A percentile compares a stretch with the other conserved stretches of the same genome.
Evolutionary conservation across 2,329 filamentous ascomycete genomes (phyloP).

Genomic region (Acrodontium crateriforme): DNA sequence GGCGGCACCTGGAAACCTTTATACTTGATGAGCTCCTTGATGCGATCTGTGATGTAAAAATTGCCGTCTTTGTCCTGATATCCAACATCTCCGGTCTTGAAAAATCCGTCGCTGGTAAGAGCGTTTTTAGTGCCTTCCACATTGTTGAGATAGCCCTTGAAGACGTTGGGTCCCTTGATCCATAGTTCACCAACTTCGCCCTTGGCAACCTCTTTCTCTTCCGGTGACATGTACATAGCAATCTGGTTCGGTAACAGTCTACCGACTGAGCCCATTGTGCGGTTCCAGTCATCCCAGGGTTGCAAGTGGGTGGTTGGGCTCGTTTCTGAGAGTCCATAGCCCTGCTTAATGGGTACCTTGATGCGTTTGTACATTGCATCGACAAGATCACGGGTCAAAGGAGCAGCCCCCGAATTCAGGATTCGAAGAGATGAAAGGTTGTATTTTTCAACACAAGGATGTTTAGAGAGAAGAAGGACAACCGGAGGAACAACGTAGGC

Average conservation of each 20-base stretch:
- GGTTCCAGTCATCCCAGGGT: constrained; percentile 61
- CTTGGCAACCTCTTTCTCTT: constrained; percentile 43
- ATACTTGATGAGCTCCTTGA: constrained; percentile 57
- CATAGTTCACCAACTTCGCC: constrained; percentile 48
- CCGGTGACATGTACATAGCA: constrained; percentile 60
- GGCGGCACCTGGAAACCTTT: constrained; percentile 31
- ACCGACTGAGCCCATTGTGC: constrained; percentile 64
- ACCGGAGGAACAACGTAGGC: constrained; percentile 76
- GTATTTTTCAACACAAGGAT: constrained; percentile 65
- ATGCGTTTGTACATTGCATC: constrained; percentile 61
- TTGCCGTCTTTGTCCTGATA: constrained; percentile 64
- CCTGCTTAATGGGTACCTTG: constrained; percentile 74
- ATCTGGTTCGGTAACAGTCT: constrained; percentile 64
- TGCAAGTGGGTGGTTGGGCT: constrained; percentile 62
- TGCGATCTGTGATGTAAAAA: constrained; percentile 78
- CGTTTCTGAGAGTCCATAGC: constrained; percentile 81
- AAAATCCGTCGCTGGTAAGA: constrained; percentile 65
- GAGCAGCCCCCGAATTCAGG: constrained; percentile 79
- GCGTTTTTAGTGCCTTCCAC: constrained; percentile 55
- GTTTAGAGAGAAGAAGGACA: constrained; percentile 65
- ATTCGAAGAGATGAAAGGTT: constrained; percentile 66
- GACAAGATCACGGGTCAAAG: constrained; percentile 67
- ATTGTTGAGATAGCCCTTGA: constrained; percentile 65
- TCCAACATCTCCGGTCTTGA: constrained; percentile 80
- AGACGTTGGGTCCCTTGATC: constrained; percentile 67